Conservation (phyloP, 306 rosid species). For the Senna tora region DNA sequence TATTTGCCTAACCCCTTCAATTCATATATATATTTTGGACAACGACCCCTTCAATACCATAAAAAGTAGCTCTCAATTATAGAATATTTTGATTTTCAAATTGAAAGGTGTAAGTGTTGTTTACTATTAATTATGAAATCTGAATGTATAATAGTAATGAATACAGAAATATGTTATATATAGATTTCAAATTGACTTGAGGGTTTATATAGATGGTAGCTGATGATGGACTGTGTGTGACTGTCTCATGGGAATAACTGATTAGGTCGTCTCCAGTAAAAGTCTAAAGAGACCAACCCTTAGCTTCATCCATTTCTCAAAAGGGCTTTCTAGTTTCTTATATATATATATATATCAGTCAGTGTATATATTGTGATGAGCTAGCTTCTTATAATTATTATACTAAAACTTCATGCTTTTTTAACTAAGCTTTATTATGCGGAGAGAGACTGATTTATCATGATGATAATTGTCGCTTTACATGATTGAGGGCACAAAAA, state of each 20-base stretch:
- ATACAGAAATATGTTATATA: too few relatives aligned
- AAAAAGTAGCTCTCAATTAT: too few relatives aligned
- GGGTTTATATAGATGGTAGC: background rate
- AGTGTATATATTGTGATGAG: background rate
- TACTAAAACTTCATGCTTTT: conserved; percentile 14
- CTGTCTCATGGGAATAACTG: conserved; percentile 14
- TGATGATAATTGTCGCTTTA: conserved; percentile 5
- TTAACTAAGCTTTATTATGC: conserved; percentile 6
- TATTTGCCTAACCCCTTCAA: conserved; percentile 33
- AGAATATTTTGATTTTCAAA: too few relatives aligned
- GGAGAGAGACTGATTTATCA: conserved; percentile 9
- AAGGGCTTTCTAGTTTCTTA: too few relatives aligned
- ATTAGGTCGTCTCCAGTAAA: conserved; percentile 29
- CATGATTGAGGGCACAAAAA: background rate
- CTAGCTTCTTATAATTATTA: background rate
- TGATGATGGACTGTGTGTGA: conserved; percentile 18
- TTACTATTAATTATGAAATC: too few relatives aligned
- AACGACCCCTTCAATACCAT: conserved; percentile 18
- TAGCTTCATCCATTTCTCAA: conserved; percentile 8
- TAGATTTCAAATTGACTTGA: too few relatives aligned
- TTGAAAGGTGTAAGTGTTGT: too few relatives aligned
- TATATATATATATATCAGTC: too few relatives aligned
- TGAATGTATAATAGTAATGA: too few relatives aligned
- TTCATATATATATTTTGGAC: background rate
- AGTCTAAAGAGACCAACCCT: background rate